Base-by-base conservation (phyloP, 2,329 filamentous ascomycete genomes). In the Blastomyces gilchristii region DNA sequence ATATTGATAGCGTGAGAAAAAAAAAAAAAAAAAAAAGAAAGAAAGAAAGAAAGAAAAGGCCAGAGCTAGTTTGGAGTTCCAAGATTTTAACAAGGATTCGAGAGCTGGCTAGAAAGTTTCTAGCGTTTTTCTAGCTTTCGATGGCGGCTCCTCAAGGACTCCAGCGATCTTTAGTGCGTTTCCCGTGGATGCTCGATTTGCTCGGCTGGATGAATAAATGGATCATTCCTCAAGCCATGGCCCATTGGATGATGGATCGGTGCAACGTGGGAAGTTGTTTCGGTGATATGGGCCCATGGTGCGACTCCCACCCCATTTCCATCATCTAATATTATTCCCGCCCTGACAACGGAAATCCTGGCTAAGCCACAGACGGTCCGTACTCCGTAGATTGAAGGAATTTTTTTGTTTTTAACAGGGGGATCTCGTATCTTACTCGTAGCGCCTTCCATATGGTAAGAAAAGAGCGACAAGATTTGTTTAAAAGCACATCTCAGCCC, bases 91-190 rank as follows among this genome's bases (percentile, higher is more conserved):
- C 39, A 8, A 8, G 14, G 12, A n/a, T 18, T 47, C 12, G 39
- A 58, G 14, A 22, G 31, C 28, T 34, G 18, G 9, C 53, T 57
- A 39, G 34, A 22, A 14, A 25, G 57, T 25, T 59, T 59, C 57
- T 59, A 59, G 57, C 57, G 57, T 7, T 14, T 47, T 59, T 59
- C 57, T 59, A 59, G 57, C 57, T 59, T 58, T 49, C 28, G 25
- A 45, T 25, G 41, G 57, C n/a, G 4, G 34, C 53, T 57, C 16
- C 18, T 22, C n/a, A 22, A 22, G n/a, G n/a, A 22, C n/a, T 22
- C 53, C 16, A n/a, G 25, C n/a, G n/a, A 25, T 8, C 53, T 22
- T 22, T n/a, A 57, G 34, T 8, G 34, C 16, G 16, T 57, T 11
- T 39, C 8, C 18, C 2, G 16, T 57, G 53, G 31, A 41, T 37